Percentiles rank a stretch among this genome's conserved stretches.
phyloP scores from a whole-genome alignment of 164 flowering plant genomes.

The Berberis thunbergii region DNA sequence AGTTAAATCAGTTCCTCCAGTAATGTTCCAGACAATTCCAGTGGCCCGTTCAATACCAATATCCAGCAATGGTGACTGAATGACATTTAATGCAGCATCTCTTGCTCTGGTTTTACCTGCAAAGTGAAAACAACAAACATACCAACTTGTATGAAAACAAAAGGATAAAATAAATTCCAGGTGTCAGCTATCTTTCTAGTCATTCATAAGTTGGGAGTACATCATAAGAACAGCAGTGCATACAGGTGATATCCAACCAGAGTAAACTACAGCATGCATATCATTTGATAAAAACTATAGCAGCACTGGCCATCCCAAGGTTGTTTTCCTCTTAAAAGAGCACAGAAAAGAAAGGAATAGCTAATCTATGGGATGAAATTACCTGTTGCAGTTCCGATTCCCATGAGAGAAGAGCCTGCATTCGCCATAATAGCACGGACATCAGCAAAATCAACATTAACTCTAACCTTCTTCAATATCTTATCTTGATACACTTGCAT shows the following conservation, averaged over 20 bases:
- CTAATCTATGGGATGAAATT: slow-evolving; percentile 6
- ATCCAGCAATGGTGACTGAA: slow-evolving; percentile 78
- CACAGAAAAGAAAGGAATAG: background rate
- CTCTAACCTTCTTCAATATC: slow-evolving; percentile 4
- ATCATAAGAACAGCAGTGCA: background rate
- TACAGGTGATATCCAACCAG: no score
- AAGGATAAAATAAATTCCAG: background rate
- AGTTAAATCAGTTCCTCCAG: slow-evolving; percentile 84
- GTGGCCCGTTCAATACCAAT: slow-evolving; percentile 90
- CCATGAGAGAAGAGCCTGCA: slow-evolving; percentile 75
- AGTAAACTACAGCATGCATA: no score
- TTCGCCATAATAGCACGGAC: slow-evolving; percentile 72
- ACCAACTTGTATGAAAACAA: background rate
- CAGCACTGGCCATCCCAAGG: no score
- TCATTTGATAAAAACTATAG: no score
- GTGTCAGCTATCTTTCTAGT: background rate
- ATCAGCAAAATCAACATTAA: slow-evolving; percentile 78
- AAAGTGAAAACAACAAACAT: slow-evolving; percentile 6
- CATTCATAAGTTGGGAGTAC: background rate
- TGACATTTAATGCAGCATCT: slow-evolving; percentile 89
- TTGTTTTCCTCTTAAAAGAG: no score
- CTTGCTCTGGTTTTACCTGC: slow-evolving; percentile 86
- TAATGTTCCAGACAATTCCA: slow-evolving; percentile 88
- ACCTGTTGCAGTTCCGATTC: slow-evolving; percentile 75
- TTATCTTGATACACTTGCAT: no score